Percentiles rank a stretch among this genome's conserved stretches.
phyloP scores from a whole-genome alignment of 2,329 filamentous ascomycete species.

The Alternaria ventricosa region DNA sequence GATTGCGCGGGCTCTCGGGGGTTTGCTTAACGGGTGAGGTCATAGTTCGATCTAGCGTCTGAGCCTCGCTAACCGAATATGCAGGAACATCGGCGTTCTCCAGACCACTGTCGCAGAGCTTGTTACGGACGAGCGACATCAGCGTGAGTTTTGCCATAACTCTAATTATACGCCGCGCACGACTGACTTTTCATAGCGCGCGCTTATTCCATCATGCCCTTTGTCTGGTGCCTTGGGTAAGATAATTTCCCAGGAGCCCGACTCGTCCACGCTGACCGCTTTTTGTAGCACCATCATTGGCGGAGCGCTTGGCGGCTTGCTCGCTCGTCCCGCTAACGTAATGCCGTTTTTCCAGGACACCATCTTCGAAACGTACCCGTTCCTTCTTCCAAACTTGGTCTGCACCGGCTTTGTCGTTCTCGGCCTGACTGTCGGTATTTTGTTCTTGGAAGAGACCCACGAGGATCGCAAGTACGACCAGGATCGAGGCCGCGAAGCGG shows the following conservation, averaged over 20 bases:
- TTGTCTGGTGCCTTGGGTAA: conserved; percentile 95
- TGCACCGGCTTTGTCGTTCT: conserved; percentile 79
- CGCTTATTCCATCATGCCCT: conserved; percentile 96
- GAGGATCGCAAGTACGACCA: conserved; percentile 76
- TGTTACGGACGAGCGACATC: conserved; percentile 90
- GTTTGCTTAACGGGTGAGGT: conserved; percentile 86
- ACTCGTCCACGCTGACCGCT: conserved; percentile 31
- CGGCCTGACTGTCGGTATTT: conserved; percentile 77
- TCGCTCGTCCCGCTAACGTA: conserved; percentile 84
- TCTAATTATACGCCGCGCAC: conserved; percentile 8
- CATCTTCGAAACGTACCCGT: conserved; percentile 86
- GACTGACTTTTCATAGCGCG: conserved; percentile 65
- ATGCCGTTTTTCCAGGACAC: conserved; percentile 82
- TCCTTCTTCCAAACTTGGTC: conserved; percentile 90
- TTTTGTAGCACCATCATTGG: conserved; percentile 80
- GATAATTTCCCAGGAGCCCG: conserved; percentile 23
- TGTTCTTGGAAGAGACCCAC: conserved; percentile 96
- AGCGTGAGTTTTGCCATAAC: conserved; percentile 65
- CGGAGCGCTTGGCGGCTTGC: conserved; percentile 85
- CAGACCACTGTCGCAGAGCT: conserved; percentile 95
- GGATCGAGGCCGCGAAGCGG: conserved; percentile 78
- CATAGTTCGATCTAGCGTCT: conserved; percentile 31
- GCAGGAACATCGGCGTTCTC: conserved; percentile 88
- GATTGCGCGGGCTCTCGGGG: conserved; percentile 85
- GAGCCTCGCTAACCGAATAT: conserved; percentile 40